These are phyloP conservation scores for Pythium plurisporium DNA, from an alignment of 352 stramenopile species.

Conservation along the genomic window DNA sequence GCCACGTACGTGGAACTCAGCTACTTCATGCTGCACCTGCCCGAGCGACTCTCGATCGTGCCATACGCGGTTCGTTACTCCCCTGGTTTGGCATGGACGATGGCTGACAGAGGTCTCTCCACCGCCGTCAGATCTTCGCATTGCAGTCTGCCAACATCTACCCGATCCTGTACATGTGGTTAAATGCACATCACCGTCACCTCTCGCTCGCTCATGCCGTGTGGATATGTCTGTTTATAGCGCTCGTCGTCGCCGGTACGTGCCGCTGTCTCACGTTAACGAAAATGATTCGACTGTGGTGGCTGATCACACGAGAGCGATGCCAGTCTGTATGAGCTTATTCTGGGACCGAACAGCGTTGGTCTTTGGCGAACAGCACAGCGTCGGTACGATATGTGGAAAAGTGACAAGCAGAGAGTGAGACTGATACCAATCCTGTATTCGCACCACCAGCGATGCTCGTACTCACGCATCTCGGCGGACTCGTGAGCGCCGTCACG, in stretches of 20 bases:
- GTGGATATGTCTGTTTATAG: constrained; percentile 50
- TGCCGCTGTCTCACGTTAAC: not conserved
- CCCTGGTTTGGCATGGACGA: not conserved
- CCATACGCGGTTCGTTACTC: constrained; percentile 45
- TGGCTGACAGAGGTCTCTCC: not conserved
- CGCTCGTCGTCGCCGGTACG: constrained; percentile 27
- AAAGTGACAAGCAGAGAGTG: not conserved
- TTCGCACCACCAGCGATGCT: constrained; percentile 39
- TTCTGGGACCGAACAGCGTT: constrained; percentile 45
- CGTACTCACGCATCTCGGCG: constrained; percentile 54
- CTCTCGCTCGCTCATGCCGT: constrained; percentile 38
- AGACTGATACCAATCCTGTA: not conserved
- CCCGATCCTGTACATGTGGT: constrained; percentile 59
- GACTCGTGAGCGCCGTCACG: constrained; percentile 59
- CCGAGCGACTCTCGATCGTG: constrained; percentile 60
- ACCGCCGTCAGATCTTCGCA: constrained; percentile 39
- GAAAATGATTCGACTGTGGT: too few relatives aligned
- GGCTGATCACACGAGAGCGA: too few relatives aligned
- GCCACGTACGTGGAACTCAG: constrained; percentile 59
- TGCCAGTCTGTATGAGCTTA: constrained; percentile 34
- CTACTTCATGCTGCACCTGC: constrained; percentile 47
- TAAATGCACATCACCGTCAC: constrained; percentile 41
- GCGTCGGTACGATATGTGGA: constrained; percentile 46
- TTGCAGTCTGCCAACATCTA: constrained; percentile 70
- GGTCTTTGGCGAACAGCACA: constrained; percentile 42